phyloP scores from a whole-genome alignment of 306 rosid genomes.

The barrel medic (Medicago truncatula) region DNA sequence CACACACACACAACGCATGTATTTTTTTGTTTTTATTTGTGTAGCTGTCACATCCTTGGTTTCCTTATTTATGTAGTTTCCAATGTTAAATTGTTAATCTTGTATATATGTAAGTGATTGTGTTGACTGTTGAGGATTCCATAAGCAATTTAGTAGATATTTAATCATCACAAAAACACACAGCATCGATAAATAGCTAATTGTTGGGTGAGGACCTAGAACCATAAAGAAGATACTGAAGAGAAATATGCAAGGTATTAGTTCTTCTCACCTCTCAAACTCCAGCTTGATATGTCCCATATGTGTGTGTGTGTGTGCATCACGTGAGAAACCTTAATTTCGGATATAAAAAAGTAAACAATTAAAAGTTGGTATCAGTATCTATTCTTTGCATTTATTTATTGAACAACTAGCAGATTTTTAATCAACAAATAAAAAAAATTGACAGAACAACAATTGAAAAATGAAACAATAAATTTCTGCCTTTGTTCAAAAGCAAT shows the following conservation, averaged over 20 bases:
- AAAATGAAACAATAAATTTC: slow-evolving; percentile 8
- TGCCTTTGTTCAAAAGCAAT: background rate
- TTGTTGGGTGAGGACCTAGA: background rate
- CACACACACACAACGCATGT: too few relatives aligned
- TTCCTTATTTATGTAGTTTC: background rate
- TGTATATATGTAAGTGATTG: background rate
- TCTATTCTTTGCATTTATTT: background rate
- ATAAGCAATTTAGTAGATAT: background rate
- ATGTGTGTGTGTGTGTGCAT: background rate
- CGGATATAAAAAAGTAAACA: background rate
- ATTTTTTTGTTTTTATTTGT: background rate
- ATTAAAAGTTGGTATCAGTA: background rate
- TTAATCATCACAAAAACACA: slow-evolving; percentile 2
- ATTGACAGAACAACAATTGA: background rate
- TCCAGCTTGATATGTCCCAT: background rate
- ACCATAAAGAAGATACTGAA: background rate
- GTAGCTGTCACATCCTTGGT: slow-evolving; percentile 2
- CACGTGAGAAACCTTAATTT: background rate
- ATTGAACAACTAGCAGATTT: background rate
- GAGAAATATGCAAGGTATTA: background rate
- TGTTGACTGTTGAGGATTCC: background rate
- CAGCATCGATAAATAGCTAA: background rate
- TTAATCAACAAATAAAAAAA: background rate
- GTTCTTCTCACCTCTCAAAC: background rate
- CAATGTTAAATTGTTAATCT: background rate